phyloP scores from a whole-genome alignment of 2,329 filamentous ascomycete genomes.

The Diplodia seriata region DNA sequence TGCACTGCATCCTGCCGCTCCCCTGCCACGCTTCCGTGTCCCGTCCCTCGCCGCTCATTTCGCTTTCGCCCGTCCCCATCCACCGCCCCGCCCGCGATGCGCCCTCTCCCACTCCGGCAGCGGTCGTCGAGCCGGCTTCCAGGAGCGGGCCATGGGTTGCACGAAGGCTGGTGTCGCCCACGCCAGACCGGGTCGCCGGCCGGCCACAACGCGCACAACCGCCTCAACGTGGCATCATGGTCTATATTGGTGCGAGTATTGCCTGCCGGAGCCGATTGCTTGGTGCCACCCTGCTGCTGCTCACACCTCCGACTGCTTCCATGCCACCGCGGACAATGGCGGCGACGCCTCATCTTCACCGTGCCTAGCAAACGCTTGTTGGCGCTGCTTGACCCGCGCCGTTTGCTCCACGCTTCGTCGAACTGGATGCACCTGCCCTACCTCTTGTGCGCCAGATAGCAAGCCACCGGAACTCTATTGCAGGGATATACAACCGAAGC shows the following conservation, averaged over 20 bases:
- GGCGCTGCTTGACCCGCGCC: neutral
- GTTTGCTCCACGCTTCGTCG: neutral
- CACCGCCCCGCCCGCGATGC: no score
- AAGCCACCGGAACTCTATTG: slow-evolving; percentile 10
- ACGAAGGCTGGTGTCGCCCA: neutral
- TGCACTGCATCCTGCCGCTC: no score
- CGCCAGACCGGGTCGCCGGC: slow-evolving; percentile 11
- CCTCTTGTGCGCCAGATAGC: slow-evolving; percentile 11
- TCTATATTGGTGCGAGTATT: slow-evolving; percentile 4
- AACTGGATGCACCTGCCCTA: neutral
- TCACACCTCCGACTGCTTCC: neutral
- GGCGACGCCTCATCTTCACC: neutral
- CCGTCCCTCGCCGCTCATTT: no score
- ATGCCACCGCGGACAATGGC: neutral
- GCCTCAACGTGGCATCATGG: slow-evolving; percentile 9
- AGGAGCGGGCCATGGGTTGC: neutral
- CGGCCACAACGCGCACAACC: slow-evolving; percentile 4
- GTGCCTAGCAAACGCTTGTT: neutral
- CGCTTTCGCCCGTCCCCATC: no score
- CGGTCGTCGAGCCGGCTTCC: neutral
- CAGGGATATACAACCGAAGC: slow-evolving; percentile 4
- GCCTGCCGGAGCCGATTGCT: neutral
- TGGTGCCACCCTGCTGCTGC: neutral
- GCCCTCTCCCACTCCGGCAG: no score
- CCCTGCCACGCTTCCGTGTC: no score